Conservation (phyloP, 2,329 filamentous ascomycete species). For the Ophiosphaerella herpotricha region DNA sequence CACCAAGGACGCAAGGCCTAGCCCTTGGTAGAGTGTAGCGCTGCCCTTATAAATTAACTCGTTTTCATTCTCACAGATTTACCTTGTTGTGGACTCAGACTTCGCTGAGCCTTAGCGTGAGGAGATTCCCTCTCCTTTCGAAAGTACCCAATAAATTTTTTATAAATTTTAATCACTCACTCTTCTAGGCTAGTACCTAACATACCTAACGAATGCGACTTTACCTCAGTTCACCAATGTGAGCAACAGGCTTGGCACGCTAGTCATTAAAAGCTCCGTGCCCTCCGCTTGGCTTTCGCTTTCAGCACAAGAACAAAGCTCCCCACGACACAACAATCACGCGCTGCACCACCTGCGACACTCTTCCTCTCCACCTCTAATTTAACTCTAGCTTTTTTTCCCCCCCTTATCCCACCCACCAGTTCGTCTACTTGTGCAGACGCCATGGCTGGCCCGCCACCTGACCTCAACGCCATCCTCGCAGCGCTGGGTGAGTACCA, state of each 20-base stretch:
- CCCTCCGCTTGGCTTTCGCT: conserved; percentile 25
- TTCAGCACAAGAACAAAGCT: conserved; percentile 11
- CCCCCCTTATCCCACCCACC: conserved; percentile 1
- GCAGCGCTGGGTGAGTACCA: conserved; percentile 42
- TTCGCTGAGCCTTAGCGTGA: too few relatives aligned
- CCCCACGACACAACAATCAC: conserved; percentile 14
- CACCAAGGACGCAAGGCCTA: neutral
- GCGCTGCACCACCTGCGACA: conserved; percentile 7
- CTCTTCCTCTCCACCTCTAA: neutral
- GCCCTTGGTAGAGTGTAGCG: neutral
- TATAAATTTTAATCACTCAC: too few relatives aligned
- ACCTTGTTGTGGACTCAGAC: too few relatives aligned
- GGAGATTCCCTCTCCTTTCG: too few relatives aligned
- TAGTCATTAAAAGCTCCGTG: neutral
- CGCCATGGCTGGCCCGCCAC: conserved; percentile 40
- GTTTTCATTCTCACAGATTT: too few relatives aligned
- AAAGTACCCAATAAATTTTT: too few relatives aligned
- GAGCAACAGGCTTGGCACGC: too few relatives aligned
- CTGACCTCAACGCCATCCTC: conserved; percentile 47
- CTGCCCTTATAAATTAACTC: too few relatives aligned
- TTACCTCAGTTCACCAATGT: too few relatives aligned
- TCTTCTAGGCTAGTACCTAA: too few relatives aligned
- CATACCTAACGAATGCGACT: too few relatives aligned
- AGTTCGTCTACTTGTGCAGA: conserved; percentile 7
- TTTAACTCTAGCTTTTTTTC: neutral